Evolutionary conservation across 495 filamentous ascomycete species (phyloP), one percentile per base, ranked within the genome.

Genomic region (Clavariopsis aquatica): DNA sequence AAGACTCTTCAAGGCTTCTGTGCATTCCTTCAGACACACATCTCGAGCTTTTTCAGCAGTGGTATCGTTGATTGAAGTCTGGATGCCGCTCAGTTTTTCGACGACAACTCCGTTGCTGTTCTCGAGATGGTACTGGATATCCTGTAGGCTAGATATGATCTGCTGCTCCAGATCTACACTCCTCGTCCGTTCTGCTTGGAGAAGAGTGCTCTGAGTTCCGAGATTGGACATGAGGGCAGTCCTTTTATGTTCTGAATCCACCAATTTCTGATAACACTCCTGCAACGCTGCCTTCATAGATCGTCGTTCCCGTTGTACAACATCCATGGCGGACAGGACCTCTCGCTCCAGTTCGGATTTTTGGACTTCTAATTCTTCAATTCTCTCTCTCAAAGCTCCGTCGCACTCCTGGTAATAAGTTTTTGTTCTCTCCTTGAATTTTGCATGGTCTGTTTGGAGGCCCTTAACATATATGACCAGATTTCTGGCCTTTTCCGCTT

Each of bases 381-480:
- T 36, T 38, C 59, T 41, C 17, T 49, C 19, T 4, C 36, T 52
- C 31, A 38, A 71, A 8, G 53, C 51, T 8, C 59, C 49, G 10
- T 58, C 15, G 56, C 49, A 22, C 19, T 22, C 19, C 6, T 24
- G 19, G 10, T 23, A 20, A 4, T 22, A 8, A 27, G 7, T 17
- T 22, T 52, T 59, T 6, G 46, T 34, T 12, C 59, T 53, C 3
- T n/a, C 56, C 38, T 55, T 60, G 10, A 73, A 27, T 10, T 45
- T 28, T 23, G 61, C 36, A 24, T 72, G n/a, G 52, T 75, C 73
- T 19, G 58, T 68, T 15, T 60, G 66, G 5, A 75, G 41, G 15
- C 69, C 70, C 9, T 69, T 61, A 7, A 72, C 60, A 57, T 66
- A 74, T 24, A 62, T 72, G 60, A 68, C 51, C 52, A 73, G 52